Evolutionary conservation across 495 filamentous ascomycete species (phyloP).

Genomic region (Talaromyces stipitatus): DNA sequence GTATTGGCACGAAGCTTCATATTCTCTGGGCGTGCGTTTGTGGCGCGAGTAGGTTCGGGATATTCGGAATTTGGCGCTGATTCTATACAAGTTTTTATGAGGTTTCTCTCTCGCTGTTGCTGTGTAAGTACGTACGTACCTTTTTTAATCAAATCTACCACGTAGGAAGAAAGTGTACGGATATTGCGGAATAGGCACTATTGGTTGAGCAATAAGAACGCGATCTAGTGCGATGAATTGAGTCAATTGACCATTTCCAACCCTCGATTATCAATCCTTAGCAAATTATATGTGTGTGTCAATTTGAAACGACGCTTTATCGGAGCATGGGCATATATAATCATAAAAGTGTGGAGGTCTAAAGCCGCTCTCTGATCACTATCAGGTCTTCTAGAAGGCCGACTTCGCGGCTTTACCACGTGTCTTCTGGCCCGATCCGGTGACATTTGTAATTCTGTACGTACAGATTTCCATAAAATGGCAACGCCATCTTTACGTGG

Average conservation of each 20-base stretch:
- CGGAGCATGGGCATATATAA: not conserved
- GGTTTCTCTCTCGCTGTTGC: too few species aligned
- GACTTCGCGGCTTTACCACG: not conserved
- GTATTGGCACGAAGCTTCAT: not conserved
- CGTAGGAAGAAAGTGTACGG: not conserved
- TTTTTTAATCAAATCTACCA: not conserved
- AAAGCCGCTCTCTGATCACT: not conserved
- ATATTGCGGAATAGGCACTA: not conserved
- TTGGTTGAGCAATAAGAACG: not conserved
- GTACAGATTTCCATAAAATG: not conserved
- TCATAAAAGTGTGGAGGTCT: not conserved
- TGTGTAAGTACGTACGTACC: too few species aligned
- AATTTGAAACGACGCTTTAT: not conserved
- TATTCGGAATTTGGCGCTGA: not conserved
- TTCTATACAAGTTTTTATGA: not conserved
- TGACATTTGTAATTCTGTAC: not conserved
- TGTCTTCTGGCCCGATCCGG: not conserved
- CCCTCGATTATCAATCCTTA: not conserved
- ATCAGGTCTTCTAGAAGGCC: not conserved
- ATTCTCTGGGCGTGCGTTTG: not conserved
- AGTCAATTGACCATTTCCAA: not conserved
- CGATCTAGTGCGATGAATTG: not conserved
- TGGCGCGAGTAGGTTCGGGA: not conserved
- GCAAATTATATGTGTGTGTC: not conserved
- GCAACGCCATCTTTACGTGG: too few species aligned